Percentiles rank a stretch among this genome's conserved stretches.
phyloP scores from a whole-genome alignment of 305 asterid genomes.

The Solanum chacoense region DNA sequence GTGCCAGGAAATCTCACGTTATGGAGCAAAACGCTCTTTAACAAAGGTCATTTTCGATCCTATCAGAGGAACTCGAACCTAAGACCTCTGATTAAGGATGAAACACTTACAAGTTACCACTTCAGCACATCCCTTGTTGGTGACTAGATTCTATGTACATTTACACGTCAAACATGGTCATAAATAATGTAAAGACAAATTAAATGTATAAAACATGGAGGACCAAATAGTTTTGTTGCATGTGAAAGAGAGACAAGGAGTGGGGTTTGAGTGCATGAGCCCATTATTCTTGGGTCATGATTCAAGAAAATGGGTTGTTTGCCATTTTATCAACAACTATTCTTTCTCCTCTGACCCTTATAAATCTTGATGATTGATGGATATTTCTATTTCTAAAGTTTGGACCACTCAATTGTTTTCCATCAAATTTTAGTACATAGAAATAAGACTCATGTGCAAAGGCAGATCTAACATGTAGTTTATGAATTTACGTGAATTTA shows the following conservation, averaged over 20 bases:
- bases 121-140: neutral
- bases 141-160: neutral
- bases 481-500: neutral
- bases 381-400: neutral
- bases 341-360: neutral
- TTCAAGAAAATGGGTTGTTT: slow-evolving; percentile 34
- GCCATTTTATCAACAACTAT: slow-evolving; percentile 15
- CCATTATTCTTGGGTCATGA: slow-evolving; percentile 16
- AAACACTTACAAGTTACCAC: neutral
- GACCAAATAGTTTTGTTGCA: slow-evolving; percentile 9
- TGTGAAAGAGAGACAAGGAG: slow-evolving; percentile 17
- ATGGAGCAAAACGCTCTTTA: too few species aligned
- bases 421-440: neutral
- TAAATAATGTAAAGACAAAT: neutral
- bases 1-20: neutral
- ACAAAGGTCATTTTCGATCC: neutral
- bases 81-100: too few species aligned
- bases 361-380: neutral
- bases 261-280: slow-evolving; percentile 19
- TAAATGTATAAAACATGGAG: neutral
- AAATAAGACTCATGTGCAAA: neutral
- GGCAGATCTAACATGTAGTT: neutral
- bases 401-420: neutral
- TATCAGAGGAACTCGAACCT: rapidly evolving
- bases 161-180: neutral